These are phyloP conservation scores for Coffea eugenioides DNA, from an alignment of 257 asterid genomes.

Conservation along the genomic window DNA sequence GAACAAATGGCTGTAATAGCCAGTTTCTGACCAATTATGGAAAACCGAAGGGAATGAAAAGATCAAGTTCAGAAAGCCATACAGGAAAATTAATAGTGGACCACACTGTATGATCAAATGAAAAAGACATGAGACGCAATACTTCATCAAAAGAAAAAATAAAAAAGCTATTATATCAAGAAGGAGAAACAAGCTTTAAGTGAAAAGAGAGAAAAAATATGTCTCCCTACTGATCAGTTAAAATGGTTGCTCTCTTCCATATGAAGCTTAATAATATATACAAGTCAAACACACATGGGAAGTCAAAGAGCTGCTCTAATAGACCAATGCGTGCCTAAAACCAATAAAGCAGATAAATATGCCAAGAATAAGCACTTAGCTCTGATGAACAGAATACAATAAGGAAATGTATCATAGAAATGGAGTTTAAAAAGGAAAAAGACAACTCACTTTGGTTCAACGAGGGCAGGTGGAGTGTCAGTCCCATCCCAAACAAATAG, in stretches of 20 bases:
- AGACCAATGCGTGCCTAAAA: background rate
- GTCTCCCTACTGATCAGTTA: background rate
- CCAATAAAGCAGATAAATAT: no score
- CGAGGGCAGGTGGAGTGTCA: slow-evolving; percentile 60
- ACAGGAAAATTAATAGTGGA: background rate
- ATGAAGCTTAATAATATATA: background rate
- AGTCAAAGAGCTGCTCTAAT: background rate
- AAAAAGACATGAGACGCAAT: background rate
- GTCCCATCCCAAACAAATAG: slow-evolving; percentile 92
- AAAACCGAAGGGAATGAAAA: background rate
- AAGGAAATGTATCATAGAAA: background rate
- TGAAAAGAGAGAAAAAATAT: background rate
- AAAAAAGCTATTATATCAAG: background rate
- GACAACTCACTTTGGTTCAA: slow-evolving; percentile 54
- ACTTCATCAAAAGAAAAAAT: background rate
- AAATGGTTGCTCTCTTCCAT: background rate
- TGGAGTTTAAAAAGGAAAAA: background rate
- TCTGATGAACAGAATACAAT: background rate
- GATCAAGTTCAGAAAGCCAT: background rate
- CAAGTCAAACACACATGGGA: background rate
- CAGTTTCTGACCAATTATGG: background rate
- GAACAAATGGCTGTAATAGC: background rate
- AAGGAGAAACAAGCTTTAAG: background rate
- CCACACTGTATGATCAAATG: background rate
- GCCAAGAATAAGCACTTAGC: background rate